Evolutionary conservation across 176 grass and related monocot species (phyloP).

Genomic region (Rhynchospora pubera): DNA sequence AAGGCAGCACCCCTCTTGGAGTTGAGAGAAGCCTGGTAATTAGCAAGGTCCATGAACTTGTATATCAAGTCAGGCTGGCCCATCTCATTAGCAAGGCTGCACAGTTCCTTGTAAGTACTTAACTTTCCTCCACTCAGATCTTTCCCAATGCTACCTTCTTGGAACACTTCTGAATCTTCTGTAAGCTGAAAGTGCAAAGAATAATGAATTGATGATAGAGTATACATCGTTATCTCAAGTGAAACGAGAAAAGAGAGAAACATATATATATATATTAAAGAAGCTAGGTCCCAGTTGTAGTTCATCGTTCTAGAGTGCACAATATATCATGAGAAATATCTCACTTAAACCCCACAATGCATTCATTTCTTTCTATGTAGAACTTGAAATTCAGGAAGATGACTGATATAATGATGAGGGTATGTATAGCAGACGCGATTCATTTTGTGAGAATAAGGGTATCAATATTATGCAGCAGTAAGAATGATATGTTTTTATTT

Average conservation of each 20-base stretch:
- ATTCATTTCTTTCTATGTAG: neutral
- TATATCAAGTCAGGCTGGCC: slow-evolving; percentile 97
- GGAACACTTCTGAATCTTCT: slow-evolving; percentile 98
- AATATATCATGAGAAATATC: neutral
- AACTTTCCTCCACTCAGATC: slow-evolving; percentile 74
- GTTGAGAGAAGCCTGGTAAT: slow-evolving; percentile 94
- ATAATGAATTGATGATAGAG: neutral
- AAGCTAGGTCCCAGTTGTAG: neutral
- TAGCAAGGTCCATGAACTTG: slow-evolving; percentile 98
- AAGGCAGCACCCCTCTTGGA: slow-evolving; percentile 96
- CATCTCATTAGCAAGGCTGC: slow-evolving; percentile 93
- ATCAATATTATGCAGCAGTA: too few relatives aligned
- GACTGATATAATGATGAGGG: neutral
- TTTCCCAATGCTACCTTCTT: slow-evolving; percentile 85
- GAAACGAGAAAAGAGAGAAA: neutral
- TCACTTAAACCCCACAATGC: neutral
- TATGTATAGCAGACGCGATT: neutral
- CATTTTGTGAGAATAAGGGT: too few relatives aligned
- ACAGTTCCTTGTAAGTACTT: slow-evolving; percentile 94
- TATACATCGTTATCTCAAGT: neutral
- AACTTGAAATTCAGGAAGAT: neutral
- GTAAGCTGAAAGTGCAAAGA: slow-evolving; percentile 47
- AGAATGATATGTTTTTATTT: neutral
- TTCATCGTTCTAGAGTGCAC: too few relatives aligned
- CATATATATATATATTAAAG: neutral